Conservation (phyloP, 1,139 yeast species). For the Candida glucosophila region DNA sequence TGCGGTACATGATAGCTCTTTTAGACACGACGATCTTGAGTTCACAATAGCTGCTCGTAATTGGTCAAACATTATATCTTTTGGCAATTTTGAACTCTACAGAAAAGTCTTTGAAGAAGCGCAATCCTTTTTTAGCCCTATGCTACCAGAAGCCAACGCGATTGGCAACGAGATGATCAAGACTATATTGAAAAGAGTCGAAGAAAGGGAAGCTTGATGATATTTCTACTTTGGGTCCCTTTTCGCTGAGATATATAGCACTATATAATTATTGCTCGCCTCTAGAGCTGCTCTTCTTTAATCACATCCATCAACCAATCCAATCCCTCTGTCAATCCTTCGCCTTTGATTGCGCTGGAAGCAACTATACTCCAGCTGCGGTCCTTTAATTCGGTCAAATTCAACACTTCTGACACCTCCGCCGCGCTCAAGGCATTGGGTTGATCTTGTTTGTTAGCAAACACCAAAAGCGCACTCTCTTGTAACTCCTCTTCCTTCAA, state of each 20-base stretch:
- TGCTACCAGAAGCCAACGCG: constrained; percentile 80
- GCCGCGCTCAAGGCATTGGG: constrained; percentile 93
- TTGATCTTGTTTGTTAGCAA: constrained; percentile 96
- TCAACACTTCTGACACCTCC: constrained; percentile 83
- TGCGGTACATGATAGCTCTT: constrained; percentile 56
- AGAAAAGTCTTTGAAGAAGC: constrained; percentile 65
- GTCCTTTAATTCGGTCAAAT: constrained; percentile 82
- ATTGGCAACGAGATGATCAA: constrained; percentile 95
- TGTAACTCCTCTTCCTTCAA: constrained; percentile 84
- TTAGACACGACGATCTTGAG: constrained; percentile 80
- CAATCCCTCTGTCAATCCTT: constrained; percentile 90
- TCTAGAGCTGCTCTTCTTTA: constrained; percentile 74
- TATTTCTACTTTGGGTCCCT: too few species aligned
- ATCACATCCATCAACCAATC: constrained; percentile 97
- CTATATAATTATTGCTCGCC: too few species aligned
- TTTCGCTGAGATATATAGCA: too few species aligned
- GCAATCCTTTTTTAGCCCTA: constrained; percentile 73
- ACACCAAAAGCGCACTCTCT: constrained; percentile 84
- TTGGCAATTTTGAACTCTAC: constrained; percentile 71
- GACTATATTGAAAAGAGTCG: constrained; percentile 57
- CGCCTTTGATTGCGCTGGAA: constrained; percentile 92
- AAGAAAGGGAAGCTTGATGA: constrained; percentile 32
- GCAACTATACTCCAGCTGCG: constrained; percentile 98
- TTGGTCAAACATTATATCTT: constrained; percentile 79
- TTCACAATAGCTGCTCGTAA: constrained; percentile 73